Evolutionary conservation across 495 filamentous ascomycete genomes (phyloP), one percentile per base, ranked within the genome.

Genomic region (Durotheca rogersii): DNA sequence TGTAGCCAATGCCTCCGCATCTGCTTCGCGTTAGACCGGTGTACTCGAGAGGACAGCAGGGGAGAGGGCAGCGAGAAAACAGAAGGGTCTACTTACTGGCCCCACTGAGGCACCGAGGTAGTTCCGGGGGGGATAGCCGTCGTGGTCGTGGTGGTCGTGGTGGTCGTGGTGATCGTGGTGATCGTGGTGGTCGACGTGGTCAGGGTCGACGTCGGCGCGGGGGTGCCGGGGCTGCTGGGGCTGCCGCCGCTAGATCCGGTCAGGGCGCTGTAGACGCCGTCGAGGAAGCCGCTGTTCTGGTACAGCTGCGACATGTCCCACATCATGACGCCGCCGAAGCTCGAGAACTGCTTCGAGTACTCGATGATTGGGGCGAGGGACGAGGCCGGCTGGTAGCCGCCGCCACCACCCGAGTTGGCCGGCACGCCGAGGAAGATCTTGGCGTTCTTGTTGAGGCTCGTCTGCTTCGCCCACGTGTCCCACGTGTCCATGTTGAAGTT

Each of bases 261-360:
- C 38, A 75, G 49, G 2, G 59, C 48, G 11, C 53, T 34, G 40
- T 43, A 60, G 15, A 82, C 64, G 21, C 56, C 60, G 20, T 67
- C 64, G 51, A 87, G 62, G 58, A 83, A 84, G 5, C 82, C 82
- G 6, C 53, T 5, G 60, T 87, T 87, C 23, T 61, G 66, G 57
- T 78, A 80, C 1, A 78, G 80, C 68, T 84, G 81, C 9, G 68
- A 78, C 53, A 77, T 77, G 72, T 88, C 85, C 85, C 84, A 88
- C 58, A 85, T 70, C 85, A 87, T 87, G 2, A 86, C 75, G 16
- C 85, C 85, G 6, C 84, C 84, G 53, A 87, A 84, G 61, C 78
- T 84, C 1, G 68, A 56, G 60, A 81, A 83, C 32, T 67, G 63
- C 67, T 79, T 73, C 47, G 66, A 62, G 53, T 78, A 80, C 27